phyloP scores from a whole-genome alignment of 129 eudicot genomes.

The Smallanthus sonchifolius region DNA sequence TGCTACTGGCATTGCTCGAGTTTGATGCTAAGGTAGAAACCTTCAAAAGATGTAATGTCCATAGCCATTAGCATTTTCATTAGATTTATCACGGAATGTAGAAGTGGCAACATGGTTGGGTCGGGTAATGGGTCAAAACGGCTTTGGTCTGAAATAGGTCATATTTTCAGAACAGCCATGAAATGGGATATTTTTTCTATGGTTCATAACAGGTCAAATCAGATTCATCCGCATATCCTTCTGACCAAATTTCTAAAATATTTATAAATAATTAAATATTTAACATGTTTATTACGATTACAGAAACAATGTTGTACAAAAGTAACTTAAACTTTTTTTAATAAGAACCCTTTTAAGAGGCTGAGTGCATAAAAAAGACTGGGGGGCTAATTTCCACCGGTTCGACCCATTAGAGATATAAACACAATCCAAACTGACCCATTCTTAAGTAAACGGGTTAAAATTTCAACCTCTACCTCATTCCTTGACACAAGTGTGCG shows the following conservation, averaged over 20 bases:
- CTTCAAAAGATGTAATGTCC: neutral
- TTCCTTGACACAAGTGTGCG: conserved; percentile 17
- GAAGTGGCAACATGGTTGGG: neutral
- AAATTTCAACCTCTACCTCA: conserved; percentile 27
- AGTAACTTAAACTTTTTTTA: neutral
- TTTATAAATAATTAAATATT: neutral
- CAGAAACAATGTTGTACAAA: neutral
- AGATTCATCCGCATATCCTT: neutral
- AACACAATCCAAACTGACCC: neutral
- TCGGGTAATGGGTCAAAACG: neutral
- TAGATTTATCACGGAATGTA: neutral
- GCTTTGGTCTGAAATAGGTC: neutral
- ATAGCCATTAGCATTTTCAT: conserved; percentile 6
- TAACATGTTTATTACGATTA: neutral
- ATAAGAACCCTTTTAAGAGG: neutral
- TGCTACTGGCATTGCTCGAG: conserved; percentile 15
- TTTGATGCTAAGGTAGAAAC: conserved; percentile 3
- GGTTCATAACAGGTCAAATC: neutral
- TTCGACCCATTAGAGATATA: neutral
- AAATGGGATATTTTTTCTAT: neutral
- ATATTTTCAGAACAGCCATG: neutral
- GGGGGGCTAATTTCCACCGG: neutral
- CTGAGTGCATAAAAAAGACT: neutral
- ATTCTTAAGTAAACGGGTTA: neutral
- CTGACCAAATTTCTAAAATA: neutral